Evolutionary conservation across 2,329 filamentous ascomycete genomes (phyloP).

Genomic region (Fonsecaea pedrosoi): DNA sequence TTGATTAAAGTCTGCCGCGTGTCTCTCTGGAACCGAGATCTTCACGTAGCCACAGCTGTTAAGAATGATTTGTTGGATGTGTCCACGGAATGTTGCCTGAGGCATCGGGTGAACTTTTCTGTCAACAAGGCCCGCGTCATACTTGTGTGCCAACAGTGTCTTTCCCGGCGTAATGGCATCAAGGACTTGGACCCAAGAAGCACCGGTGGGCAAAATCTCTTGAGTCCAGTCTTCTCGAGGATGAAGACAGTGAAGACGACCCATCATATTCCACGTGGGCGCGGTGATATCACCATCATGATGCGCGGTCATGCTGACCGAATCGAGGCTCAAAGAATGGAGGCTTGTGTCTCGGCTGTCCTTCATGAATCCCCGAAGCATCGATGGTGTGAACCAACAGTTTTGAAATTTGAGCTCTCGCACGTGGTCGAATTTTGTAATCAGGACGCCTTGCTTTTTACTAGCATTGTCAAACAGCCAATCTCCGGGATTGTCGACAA

Average conservation of each 20-base stretch:
- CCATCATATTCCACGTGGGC: constrained; percentile 21
- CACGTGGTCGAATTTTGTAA: constrained; percentile 64
- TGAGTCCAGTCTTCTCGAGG: constrained; percentile 45
- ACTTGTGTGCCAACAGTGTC: constrained; percentile 48
- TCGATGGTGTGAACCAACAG: constrained; percentile 69
- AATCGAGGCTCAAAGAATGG: constrained; percentile 64
- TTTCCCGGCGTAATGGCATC: constrained; percentile 58
- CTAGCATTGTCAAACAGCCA: constrained; percentile 23
- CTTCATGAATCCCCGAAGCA: constrained; percentile 61
- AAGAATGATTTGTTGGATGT: constrained; percentile 57
- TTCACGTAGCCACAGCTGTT: constrained; percentile 68
- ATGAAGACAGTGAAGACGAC: constrained; percentile 29
- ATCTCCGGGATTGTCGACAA: constrained; percentile 37
- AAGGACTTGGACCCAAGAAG: constrained; percentile 60
- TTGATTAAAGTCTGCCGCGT: constrained; percentile 47
- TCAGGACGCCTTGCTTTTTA: constrained; percentile 35
- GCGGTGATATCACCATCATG: constrained; percentile 24
- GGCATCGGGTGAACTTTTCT: constrained; percentile 25
- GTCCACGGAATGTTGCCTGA: constrained; percentile 41
- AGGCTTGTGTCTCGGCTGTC: constrained; percentile 57
- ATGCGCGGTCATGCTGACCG: constrained; percentile 67
- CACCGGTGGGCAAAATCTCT: constrained; percentile 46
- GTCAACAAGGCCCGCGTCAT: constrained; percentile 41
- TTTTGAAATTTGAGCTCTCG: constrained; percentile 69
- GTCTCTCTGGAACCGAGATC: constrained; percentile 31